Conservation (phyloP, 495 filamentous ascomycete species). For the Aspergillus cavernicola region DNA sequence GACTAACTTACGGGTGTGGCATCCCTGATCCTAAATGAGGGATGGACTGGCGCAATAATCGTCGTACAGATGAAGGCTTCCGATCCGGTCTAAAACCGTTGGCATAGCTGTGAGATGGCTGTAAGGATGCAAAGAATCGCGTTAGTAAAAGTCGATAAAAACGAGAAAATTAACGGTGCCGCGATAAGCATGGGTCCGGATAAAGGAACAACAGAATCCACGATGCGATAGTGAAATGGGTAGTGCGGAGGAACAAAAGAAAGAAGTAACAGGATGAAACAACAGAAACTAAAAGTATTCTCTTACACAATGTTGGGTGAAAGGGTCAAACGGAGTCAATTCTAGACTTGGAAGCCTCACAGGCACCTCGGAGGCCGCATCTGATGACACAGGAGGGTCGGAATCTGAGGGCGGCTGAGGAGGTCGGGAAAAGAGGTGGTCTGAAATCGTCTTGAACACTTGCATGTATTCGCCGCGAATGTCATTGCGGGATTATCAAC, state of each 20-base stretch:
- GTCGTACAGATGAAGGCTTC: conserved; percentile 22
- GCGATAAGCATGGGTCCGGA: background rate
- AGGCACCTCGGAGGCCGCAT: conserved; percentile 22
- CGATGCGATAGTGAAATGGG: background rate
- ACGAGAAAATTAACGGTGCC: conserved; percentile 1
- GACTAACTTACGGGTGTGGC: conserved; percentile 27
- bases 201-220: background rate
- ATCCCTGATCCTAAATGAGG: conserved; percentile 26
- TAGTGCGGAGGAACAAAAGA: background rate
- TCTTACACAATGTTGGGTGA: background rate
- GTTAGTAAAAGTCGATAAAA: background rate
- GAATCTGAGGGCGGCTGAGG: background rate
- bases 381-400: conserved; percentile 12
- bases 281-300: background rate
- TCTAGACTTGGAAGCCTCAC: conserved; percentile 13
- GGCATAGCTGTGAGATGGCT: conserved; percentile 33
- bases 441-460: conserved; percentile 10
- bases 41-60: conserved; percentile 23
- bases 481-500: conserved; percentile 12
- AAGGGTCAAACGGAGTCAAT: conserved; percentile 1
- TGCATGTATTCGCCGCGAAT: conserved; percentile 12
- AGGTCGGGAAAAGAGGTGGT: conserved; percentile 8
- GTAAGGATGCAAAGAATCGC: background rate
- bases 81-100: conserved; percentile 14
- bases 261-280: background rate